phyloP scores from a whole-genome alignment of 495 filamentous ascomycete species.

The Daldinia grandis region DNA sequence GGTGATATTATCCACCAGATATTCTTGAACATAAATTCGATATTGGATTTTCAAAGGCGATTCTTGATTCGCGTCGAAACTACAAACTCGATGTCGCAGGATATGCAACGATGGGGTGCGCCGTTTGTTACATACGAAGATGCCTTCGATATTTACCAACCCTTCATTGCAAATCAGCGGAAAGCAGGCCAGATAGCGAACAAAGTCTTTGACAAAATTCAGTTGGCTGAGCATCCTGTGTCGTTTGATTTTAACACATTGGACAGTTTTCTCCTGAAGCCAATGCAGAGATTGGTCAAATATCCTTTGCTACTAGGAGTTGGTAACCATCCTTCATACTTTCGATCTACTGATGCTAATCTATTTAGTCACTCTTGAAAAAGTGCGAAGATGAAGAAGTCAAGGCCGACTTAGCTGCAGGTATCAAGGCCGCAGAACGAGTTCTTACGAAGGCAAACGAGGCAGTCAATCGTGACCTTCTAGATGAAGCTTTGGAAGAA shows the following conservation, averaged over 20 bases:
- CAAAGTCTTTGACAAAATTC: constrained; percentile 69
- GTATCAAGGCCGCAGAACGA: constrained; percentile 77
- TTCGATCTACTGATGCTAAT: constrained; percentile 5
- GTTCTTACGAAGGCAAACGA: constrained; percentile 86
- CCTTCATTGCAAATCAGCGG: constrained; percentile 93
- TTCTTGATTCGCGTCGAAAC: constrained; percentile 97
- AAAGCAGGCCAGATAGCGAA: constrained; percentile 70
- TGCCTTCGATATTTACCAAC: constrained; percentile 88
- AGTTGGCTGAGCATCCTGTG: constrained; percentile 61
- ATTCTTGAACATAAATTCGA: constrained; percentile 92
- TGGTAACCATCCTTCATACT: constrained; percentile 39
- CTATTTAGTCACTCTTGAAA: constrained; percentile 78
- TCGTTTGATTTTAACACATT: constrained; percentile 69
- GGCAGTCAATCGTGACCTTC: constrained; percentile 85
- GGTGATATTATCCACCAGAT: constrained; percentile 94
- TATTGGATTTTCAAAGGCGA: constrained; percentile 92
- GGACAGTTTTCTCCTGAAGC: constrained; percentile 92
- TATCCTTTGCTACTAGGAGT: constrained; percentile 92
- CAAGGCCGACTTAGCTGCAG: constrained; percentile 72
- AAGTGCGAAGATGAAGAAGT: constrained; percentile 75
- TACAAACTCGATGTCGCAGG: constrained; percentile 80
- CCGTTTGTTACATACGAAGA: constrained; percentile 81
- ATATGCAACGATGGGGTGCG: constrained; percentile 88
- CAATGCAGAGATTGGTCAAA: constrained; percentile 93
- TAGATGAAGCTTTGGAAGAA: constrained; percentile 80